Conservation (phyloP, 129 eudicot species). For the Helichrysum umbraculigerum region DNA sequence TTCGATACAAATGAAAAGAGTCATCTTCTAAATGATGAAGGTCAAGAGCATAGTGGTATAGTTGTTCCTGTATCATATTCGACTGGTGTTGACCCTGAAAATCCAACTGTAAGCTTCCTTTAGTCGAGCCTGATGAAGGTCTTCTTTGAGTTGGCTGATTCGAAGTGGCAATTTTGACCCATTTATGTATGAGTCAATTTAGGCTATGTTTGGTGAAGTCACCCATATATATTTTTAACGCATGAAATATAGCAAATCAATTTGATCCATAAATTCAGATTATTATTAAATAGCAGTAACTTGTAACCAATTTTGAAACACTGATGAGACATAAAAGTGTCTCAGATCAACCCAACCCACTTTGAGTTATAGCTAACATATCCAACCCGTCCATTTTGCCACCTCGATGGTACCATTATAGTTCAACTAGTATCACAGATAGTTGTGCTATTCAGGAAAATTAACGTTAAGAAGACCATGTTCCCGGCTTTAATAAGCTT, state of each 20-base stretch:
- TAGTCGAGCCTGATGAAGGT: background rate
- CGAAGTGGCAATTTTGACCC: background rate
- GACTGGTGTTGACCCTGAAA: conserved; percentile 28
- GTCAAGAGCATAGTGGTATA: conserved; percentile 22
- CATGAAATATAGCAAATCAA: background rate
- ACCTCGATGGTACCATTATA: background rate
- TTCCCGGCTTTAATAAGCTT: background rate
- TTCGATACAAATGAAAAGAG: conserved; percentile 56
- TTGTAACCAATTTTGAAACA: background rate
- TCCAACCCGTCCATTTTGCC: background rate
- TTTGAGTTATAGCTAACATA: background rate
- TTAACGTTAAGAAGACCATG: background rate
- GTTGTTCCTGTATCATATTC: conserved; percentile 28
- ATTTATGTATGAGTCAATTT: background rate
- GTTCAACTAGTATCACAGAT: background rate
- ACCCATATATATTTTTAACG: background rate
- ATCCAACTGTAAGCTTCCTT: conserved; percentile 38
- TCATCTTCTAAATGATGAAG: conserved; percentile 47
- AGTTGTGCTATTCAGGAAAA: too few relatives aligned
- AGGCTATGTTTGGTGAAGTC: background rate
- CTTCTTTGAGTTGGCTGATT: background rate
- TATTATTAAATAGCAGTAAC: background rate
- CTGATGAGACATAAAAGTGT: background rate
- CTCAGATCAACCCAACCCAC: background rate
- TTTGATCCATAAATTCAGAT: background rate